Conservation (phyloP, 1,284 basidiomycete species). For the Melampsora abietis-canadensis region DNA sequence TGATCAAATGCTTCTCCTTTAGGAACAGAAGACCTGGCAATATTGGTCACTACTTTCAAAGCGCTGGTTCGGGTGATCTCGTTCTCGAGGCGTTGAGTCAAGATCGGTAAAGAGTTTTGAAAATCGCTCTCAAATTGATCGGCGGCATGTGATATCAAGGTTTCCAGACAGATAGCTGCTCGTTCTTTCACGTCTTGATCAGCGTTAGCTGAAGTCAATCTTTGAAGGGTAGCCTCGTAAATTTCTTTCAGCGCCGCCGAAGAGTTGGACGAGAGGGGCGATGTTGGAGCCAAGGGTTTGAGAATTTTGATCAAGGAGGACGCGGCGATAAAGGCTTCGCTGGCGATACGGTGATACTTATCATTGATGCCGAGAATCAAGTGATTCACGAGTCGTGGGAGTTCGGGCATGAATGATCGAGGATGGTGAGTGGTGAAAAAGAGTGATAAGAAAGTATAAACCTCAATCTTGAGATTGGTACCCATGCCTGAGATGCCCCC, state of each 20-base stretch:
- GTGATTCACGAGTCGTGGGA: slow-evolving; percentile 24
- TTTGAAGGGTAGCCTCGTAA: slow-evolving; percentile 68
- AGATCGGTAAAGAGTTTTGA: slow-evolving; percentile 61
- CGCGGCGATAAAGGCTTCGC: slow-evolving; percentile 69
- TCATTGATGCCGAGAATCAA: slow-evolving; percentile 39
- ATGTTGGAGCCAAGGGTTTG: slow-evolving; percentile 48
- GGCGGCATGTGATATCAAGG: slow-evolving; percentile 79
- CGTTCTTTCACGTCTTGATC: slow-evolving; percentile 83
- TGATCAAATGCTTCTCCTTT: slow-evolving; percentile 58
- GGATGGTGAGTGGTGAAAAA: slow-evolving; percentile 42
- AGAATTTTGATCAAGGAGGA: slow-evolving; percentile 57
- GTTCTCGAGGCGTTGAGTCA: slow-evolving; percentile 68
- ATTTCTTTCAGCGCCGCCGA: slow-evolving; percentile 61
- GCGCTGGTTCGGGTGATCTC: slow-evolving; percentile 58
- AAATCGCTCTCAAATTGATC: slow-evolving; percentile 59
- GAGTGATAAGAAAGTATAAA: slow-evolving; percentile 35
- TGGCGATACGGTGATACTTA: slow-evolving; percentile 54
- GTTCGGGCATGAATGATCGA: slow-evolving; percentile 37
- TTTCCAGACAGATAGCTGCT: slow-evolving; percentile 77
- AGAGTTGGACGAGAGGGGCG: slow-evolving; percentile 63
- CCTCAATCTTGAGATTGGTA: slow-evolving; percentile 52
- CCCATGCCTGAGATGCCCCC: slow-evolving; percentile 49
- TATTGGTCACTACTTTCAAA: slow-evolving; percentile 56
- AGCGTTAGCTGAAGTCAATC: slow-evolving; percentile 74
- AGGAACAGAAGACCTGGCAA: slow-evolving; percentile 56